phyloP scores from a whole-genome alignment of 148 eudicot genomes.

The Vaccinium darrowii region DNA sequence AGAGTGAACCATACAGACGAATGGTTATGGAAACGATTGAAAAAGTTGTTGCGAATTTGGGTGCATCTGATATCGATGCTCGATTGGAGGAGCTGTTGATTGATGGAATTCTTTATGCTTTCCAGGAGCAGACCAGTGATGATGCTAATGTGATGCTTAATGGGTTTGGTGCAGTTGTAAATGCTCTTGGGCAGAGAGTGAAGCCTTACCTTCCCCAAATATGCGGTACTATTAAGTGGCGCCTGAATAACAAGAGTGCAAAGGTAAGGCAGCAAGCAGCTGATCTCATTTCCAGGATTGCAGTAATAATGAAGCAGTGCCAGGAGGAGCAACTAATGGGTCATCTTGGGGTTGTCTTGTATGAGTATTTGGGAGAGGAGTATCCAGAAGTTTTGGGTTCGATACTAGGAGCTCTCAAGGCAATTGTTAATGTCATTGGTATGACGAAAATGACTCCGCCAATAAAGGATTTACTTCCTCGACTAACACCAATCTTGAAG shows the following conservation, averaged over 20 bases:
- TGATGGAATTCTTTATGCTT: conserved; percentile 94
- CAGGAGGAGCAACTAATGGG: conserved; percentile 99
- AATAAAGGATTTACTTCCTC: conserved; percentile 87
- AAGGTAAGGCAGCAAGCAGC: conserved; percentile 98
- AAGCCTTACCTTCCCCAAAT: conserved; percentile 96
- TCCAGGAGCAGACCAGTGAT: conserved; percentile 97
- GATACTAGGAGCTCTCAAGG: conserved; percentile 85
- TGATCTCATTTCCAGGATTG: conserved; percentile 88
- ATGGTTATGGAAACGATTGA: conserved; percentile 99
- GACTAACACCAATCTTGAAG: conserved; percentile 85
- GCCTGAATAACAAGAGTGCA: conserved; percentile 95
- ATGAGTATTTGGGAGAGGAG: conserved; percentile 92
- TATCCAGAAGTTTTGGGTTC: conserved; percentile 97
- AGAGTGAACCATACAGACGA: conserved; percentile 93
- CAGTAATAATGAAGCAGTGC: conserved; percentile 97
- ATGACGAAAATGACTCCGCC: conserved; percentile 99
- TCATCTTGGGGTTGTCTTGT: conserved; percentile 92
- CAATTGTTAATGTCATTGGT: conserved; percentile 93
- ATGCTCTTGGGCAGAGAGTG: conserved; percentile 89
- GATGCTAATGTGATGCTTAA: conserved; percentile 99
- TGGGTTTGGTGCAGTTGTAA: conserved; percentile 97
- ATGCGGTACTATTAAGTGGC: conserved; percentile 98
- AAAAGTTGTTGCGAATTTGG: conserved; percentile 88
- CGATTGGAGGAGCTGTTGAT: conserved; percentile 94
- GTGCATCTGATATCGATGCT: conserved; percentile 91